Conservation (phyloP, 2,329 filamentous ascomycete species). For the Basipetospora chlamydospora region DNA sequence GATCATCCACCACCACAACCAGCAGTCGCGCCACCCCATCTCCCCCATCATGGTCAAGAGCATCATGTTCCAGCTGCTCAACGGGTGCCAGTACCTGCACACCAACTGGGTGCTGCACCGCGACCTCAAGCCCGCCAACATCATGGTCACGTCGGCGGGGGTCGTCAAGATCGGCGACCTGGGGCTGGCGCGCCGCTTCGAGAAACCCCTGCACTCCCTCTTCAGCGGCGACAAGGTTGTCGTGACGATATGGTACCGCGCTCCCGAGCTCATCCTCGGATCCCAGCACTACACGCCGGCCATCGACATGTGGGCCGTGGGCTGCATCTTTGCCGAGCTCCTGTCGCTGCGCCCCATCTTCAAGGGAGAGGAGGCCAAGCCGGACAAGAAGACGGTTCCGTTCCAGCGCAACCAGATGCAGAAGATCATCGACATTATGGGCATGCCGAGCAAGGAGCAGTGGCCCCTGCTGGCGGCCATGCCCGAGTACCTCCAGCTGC, state of each 20-base stretch:
- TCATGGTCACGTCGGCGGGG: conserved; percentile 86
- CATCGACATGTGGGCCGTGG: conserved; percentile 94
- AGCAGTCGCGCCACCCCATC: conserved; percentile 76
- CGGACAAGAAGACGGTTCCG: conserved; percentile 97
- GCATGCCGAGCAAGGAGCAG: conserved; percentile 71
- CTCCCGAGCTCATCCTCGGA: conserved; percentile 82
- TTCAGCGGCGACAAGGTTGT: conserved; percentile 96
- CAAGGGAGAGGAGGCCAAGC: conserved; percentile 97
- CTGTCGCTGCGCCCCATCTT: conserved; percentile 86
- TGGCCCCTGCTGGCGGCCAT: conserved; percentile 78
- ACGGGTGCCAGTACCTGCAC: conserved; percentile 88
- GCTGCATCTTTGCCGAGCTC: conserved; percentile 94
- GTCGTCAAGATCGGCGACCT: conserved; percentile 92
- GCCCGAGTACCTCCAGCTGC: conserved; percentile 70
- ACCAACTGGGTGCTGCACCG: conserved; percentile 95
- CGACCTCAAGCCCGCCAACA: conserved; percentile 94
- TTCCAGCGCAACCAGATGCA: conserved; percentile 99
- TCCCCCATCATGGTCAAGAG: conserved; percentile 80
- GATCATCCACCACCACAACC: conserved; percentile 95
- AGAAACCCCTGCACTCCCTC: conserved; percentile 82
- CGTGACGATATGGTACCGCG: conserved; percentile 97
- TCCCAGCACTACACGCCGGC: conserved; percentile 94
- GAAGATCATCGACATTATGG: conserved; percentile 95
- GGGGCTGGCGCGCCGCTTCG: conserved; percentile 80
- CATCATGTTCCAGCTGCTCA: conserved; percentile 90